These are phyloP conservation scores for Potentilla sterilis DNA, from an alignment of 306 rosid genomes.

Conservation along the genomic window DNA sequence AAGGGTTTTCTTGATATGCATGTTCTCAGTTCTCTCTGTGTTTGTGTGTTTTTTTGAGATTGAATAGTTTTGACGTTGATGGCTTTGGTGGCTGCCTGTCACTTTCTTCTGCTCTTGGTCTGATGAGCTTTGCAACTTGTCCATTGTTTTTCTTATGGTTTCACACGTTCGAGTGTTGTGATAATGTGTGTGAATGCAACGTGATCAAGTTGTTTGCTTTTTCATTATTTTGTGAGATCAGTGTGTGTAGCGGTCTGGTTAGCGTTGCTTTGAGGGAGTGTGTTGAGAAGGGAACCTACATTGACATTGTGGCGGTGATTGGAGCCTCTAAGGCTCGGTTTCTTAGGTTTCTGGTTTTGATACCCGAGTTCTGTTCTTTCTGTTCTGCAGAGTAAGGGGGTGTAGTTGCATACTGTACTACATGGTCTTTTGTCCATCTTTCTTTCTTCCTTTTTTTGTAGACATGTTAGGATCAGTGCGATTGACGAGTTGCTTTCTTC, in stretches of 20 bases:
- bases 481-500: constrained; percentile 18
- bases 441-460: constrained; percentile 18
- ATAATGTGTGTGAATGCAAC: constrained; percentile 57
- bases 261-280: constrained; percentile 3
- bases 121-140: constrained; percentile 13
- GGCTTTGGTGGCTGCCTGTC: constrained; percentile 23
- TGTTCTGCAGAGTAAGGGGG: constrained; percentile 48
- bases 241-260: constrained; percentile 27
- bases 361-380: constrained; percentile 37
- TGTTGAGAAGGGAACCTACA: constrained; percentile 25
- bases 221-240: constrained; percentile 19
- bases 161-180: constrained; percentile 56
- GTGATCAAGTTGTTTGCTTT: constrained; percentile 21
- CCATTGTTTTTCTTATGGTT: constrained; percentile 1
- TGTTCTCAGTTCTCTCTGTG: constrained; percentile 9
- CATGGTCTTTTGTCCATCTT: constrained; percentile 3
- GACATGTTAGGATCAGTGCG: constrained; percentile 1
- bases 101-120: constrained; percentile 17
- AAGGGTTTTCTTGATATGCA: constrained; percentile 34
- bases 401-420: constrained; percentile 17
- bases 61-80: constrained; percentile 53
- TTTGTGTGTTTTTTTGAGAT: constrained; percentile 14
- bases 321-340: constrained; percentile 15
- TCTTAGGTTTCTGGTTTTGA: constrained; percentile 8
- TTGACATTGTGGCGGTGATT: constrained; percentile 17